phyloP scores from a whole-genome alignment of 176 grass and related monocot genomes.

The Triticum dicoccoides region DNA sequence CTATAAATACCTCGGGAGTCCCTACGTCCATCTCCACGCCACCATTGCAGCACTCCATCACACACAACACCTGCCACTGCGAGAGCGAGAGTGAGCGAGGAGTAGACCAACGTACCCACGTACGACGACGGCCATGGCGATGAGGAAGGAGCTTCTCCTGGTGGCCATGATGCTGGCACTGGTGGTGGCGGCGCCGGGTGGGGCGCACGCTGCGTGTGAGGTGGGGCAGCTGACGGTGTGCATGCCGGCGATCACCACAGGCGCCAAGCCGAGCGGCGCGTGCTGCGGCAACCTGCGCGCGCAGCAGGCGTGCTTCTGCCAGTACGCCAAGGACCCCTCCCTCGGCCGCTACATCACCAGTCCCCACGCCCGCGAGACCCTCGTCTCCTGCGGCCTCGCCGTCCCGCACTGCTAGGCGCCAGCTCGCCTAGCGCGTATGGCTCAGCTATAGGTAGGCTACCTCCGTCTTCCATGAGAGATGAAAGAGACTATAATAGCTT shows the following conservation, averaged over 20 bases:
- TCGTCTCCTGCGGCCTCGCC: not conserved
- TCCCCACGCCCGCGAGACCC: not conserved
- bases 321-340: conserved; percentile 22
- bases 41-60: too few relatives aligned
- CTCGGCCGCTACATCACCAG: not conserved
- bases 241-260: not conserved
- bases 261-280: not conserved
- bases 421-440: too few relatives aligned
- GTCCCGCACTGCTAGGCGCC: too few relatives aligned
- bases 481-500: too few relatives aligned
- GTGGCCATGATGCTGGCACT: not conserved
- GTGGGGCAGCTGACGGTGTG: conserved; percentile 20
- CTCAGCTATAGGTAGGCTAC: too few relatives aligned
- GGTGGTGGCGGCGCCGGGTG: too few relatives aligned
- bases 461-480: too few relatives aligned
- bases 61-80: not conserved
- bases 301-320: conserved; percentile 34
- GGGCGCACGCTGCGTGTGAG: not conserved
- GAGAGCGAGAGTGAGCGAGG: not conserved
- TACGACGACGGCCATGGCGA: not conserved
- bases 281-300: conserved; percentile 34
- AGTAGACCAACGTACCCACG: rapidly evolving
- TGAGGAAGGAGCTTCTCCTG: not conserved
- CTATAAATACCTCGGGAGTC: too few relatives aligned
- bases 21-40: not conserved